These are phyloP conservation scores for Blastocystis sp. DNA, from an alignment of 352 stramenopile species.

Conservation along the genomic window DNA sequence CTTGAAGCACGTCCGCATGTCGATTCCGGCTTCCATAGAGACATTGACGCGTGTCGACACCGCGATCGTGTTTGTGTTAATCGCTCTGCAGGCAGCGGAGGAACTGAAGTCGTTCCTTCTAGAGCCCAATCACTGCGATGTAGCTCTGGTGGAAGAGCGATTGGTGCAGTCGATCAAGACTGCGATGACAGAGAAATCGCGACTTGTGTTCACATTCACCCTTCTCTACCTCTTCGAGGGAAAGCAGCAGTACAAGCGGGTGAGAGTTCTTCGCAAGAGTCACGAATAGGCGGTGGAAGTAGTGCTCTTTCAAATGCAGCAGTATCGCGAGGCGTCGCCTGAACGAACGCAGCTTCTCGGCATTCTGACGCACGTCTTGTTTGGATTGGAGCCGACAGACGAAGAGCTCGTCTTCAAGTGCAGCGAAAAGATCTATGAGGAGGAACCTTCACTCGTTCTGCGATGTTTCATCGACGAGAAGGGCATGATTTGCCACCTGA, in stretches of 20 bases:
- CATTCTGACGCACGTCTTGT: constrained; percentile 37
- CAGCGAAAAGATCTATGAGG: constrained; percentile 18
- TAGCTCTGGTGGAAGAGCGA: constrained; percentile 12
- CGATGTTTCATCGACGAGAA: constrained; percentile 25
- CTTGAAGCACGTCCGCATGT: background rate
- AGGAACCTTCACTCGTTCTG: background rate
- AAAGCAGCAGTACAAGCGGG: constrained; percentile 42
- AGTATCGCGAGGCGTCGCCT: background rate
- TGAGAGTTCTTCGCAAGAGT: background rate
- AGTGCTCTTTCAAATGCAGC: constrained; percentile 23
- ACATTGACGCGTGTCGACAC: background rate
- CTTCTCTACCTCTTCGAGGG: constrained; percentile 49
- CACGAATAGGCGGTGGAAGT: constrained; percentile 32
- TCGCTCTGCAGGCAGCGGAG: background rate
- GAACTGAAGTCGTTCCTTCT: background rate
- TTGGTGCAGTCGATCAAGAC: background rate
- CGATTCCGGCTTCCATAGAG: background rate
- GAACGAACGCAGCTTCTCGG: background rate
- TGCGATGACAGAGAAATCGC: background rate
- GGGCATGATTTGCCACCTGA: constrained; percentile 25
- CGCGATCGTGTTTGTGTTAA: background rate
- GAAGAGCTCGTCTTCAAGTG: constrained; percentile 48
- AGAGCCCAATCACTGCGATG: background rate
- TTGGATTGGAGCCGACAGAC: background rate
- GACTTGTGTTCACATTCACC: constrained; percentile 6